Evolutionary conservation across 2,329 filamentous ascomycete genomes (phyloP).

Genomic region (Myriosclerotinia scirpicola): DNA sequence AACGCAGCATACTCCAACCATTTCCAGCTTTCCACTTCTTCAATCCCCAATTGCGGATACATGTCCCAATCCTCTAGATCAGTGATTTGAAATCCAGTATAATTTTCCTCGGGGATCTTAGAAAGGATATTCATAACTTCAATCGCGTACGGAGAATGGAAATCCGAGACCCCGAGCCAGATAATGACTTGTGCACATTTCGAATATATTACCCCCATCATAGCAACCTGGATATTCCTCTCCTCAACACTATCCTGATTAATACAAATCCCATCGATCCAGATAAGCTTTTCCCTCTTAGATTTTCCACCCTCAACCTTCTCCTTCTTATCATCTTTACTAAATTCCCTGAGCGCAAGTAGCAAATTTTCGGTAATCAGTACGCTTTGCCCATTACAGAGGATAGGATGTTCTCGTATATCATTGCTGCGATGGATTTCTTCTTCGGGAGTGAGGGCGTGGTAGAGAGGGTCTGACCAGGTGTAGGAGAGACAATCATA

Average conservation of each 20-base stretch:
- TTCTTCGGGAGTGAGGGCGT: constrained; percentile 7
- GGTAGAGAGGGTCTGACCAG: constrained; percentile 23
- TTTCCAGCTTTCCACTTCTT: constrained; percentile 12
- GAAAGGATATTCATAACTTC: constrained; percentile 11
- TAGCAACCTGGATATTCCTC: constrained; percentile 21
- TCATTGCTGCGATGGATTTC: constrained; percentile 6
- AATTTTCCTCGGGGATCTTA: background rate
- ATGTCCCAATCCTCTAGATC: constrained; percentile 19
- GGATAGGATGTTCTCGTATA: constrained; percentile 1
- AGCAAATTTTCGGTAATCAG: constrained; percentile 7
- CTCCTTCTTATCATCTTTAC: background rate
- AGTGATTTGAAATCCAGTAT: background rate
- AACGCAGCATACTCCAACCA: constrained; percentile 27
- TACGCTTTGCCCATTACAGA: constrained; percentile 1
- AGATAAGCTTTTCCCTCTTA: constrained; percentile 1
- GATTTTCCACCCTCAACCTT: background rate
- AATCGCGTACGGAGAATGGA: constrained; percentile 14
- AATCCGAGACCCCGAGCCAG: constrained; percentile 24
- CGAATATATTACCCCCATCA: constrained; percentile 27
- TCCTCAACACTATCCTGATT: constrained; percentile 26
- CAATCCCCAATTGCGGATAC: constrained; percentile 21
- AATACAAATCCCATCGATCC: constrained; percentile 30
- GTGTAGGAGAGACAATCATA: constrained; percentile 25
- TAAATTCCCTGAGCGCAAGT: constrained; percentile 1
- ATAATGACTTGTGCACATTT: constrained; percentile 24